phyloP scores from a whole-genome alignment of 106 monocot genomes.

The Allium sativum region DNA sequence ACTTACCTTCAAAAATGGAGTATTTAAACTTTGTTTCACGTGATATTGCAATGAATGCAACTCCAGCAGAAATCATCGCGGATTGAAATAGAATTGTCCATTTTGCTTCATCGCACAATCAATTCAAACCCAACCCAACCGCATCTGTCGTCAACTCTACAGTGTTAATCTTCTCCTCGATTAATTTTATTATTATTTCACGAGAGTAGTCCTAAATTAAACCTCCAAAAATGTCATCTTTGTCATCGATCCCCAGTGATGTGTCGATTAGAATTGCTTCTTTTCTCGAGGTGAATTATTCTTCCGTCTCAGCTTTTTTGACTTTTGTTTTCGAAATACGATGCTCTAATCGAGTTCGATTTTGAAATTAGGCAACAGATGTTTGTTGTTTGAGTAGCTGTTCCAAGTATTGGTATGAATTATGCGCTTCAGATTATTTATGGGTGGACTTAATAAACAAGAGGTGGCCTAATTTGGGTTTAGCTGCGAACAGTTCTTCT shows the following conservation, averaged over 20 bases:
- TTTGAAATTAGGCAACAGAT: slow-evolving; percentile 26
- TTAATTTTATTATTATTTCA: too few species aligned
- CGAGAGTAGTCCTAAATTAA: too few species aligned
- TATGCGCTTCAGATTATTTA: slow-evolving; percentile 53
- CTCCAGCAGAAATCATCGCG: too few species aligned
- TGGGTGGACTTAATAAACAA: slow-evolving; percentile 42
- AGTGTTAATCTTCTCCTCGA: too few species aligned
- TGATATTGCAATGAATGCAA: too few species aligned
- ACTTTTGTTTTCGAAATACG: not conserved
- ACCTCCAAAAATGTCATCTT: too few species aligned
- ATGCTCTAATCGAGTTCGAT: not conserved
- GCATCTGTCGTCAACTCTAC: too few species aligned
- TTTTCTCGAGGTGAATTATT: slow-evolving; percentile 30
- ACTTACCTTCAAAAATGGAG: too few species aligned
- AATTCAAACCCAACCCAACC: too few species aligned
- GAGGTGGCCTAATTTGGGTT: slow-evolving; percentile 36
- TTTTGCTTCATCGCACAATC: too few species aligned
- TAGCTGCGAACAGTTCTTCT: not conserved
- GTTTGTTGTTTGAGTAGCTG: slow-evolving; percentile 69
- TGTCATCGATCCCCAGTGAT: slow-evolving; percentile 34
- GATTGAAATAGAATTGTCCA: too few species aligned
- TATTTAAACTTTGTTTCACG: too few species aligned
- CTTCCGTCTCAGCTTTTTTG: not conserved
- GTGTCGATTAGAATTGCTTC: slow-evolving; percentile 39
- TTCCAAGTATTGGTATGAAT: slow-evolving; percentile 40